Evolutionary conservation across 2,329 filamentous ascomycete species (phyloP).

Genomic region (Fusarium sp.): DNA sequence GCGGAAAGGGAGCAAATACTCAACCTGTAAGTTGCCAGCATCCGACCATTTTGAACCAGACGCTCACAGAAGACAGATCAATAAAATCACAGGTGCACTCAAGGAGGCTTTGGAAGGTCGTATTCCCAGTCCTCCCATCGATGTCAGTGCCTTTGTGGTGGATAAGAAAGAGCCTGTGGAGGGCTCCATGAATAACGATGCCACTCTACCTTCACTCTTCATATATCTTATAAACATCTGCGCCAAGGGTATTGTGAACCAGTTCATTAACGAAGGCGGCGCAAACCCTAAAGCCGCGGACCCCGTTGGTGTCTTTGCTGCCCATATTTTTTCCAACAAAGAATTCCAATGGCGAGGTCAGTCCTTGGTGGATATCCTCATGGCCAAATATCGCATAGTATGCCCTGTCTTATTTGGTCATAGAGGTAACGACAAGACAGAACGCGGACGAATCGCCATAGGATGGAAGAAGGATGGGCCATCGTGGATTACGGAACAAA

Average conservation of each 20-base stretch:
- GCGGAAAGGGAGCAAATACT: constrained; percentile 70
- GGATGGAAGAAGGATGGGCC: constrained; percentile 77
- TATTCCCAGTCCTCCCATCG: constrained; percentile 64
- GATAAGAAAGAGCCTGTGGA: constrained; percentile 59
- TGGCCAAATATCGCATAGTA: constrained; percentile 82
- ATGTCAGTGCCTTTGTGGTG: constrained; percentile 65
- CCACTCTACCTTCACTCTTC: constrained; percentile 70
- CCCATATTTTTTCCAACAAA: constrained; percentile 77
- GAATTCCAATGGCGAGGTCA: constrained; percentile 74
- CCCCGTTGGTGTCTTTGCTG: constrained; percentile 80
- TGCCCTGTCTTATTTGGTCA: constrained; percentile 91
- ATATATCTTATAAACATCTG: constrained; percentile 83
- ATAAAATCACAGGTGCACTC: constrained; percentile 56
- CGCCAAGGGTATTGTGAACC: constrained; percentile 76
- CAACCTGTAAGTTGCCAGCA: constrained; percentile 50
- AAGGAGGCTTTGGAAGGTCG: constrained; percentile 63
- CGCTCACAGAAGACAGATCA: constrained; percentile 47
- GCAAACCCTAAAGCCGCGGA: constrained; percentile 75
- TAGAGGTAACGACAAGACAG: constrained; percentile 78
- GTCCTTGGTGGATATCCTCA: constrained; percentile 82
- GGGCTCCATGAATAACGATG: constrained; percentile 63
- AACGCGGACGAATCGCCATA: constrained; percentile 72
- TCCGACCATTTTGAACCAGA: not conserved
- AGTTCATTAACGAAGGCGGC: constrained; percentile 74
- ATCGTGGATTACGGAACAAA: constrained; percentile 73